phyloP scores from a whole-genome alignment of 2,329 filamentous ascomycete genomes.

The Leptodontidium sp. region DNA sequence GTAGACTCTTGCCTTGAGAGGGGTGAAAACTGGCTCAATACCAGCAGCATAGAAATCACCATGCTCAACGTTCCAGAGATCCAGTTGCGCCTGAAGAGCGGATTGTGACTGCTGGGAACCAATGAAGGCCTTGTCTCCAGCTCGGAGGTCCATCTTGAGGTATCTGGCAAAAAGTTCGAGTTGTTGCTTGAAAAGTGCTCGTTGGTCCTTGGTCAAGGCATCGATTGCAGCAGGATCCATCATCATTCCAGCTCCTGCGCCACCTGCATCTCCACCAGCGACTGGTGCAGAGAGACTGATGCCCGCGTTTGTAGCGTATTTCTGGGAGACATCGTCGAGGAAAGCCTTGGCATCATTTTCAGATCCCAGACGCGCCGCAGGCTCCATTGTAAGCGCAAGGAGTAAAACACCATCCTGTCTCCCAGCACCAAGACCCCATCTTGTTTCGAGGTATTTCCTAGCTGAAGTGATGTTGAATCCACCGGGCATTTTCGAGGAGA shows the following conservation, averaged over 20 bases:
- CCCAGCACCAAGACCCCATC: conserved; percentile 87
- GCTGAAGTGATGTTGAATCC: conserved; percentile 98
- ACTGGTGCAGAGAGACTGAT: conserved; percentile 83
- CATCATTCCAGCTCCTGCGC: conserved; percentile 88
- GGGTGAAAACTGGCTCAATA: conserved; percentile 92
- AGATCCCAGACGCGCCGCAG: conserved; percentile 83
- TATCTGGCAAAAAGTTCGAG: conserved; percentile 94
- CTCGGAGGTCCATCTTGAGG: conserved; percentile 94
- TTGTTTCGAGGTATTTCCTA: conserved; percentile 91
- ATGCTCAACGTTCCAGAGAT: conserved; percentile 94
- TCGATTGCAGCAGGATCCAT: conserved; percentile 99
- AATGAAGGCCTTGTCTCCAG: conserved; percentile 94
- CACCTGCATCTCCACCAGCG: conserved; percentile 75
- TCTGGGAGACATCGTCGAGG: conserved; percentile 86
- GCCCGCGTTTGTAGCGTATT: conserved; percentile 85
- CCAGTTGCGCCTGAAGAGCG: conserved; percentile 89
- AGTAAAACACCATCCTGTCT: conserved; percentile 92
- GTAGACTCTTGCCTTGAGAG: conserved; percentile 93
- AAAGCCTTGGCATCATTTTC: conserved; percentile 93
- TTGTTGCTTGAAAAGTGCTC: conserved; percentile 96
- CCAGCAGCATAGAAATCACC: conserved; percentile 95
- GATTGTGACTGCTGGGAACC: conserved; percentile 85
- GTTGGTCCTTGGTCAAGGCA: conserved; percentile 95
- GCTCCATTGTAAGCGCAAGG: conserved; percentile 92
- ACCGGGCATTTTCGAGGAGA: conserved; percentile 99